Evolutionary conservation across 2,329 filamentous ascomycete species (phyloP), one percentile per base, ranked within the genome.

Genomic region (Beauveria caledonica): DNA sequence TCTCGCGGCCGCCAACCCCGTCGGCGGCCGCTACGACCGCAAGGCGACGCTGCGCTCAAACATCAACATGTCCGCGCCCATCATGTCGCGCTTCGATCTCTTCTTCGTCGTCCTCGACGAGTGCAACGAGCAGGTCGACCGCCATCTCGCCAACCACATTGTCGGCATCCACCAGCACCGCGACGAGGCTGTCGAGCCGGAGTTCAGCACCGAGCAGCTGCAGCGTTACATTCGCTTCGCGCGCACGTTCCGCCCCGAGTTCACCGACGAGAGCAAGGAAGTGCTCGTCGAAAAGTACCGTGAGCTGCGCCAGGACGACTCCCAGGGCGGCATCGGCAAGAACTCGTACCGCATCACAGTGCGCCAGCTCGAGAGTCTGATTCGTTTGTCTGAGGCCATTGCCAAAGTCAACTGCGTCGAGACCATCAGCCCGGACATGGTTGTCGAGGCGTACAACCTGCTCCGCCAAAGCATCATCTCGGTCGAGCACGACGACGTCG

Each of bases 291-390:
- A 90, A 70, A 92, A 91, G 71, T 99, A 99, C 81, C 96, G 97
- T 77, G 92, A 97, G 71, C 85, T 99, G 39, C 86, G 94, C 63
- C 86, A 90, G 40, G 92, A 97, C 70, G 94, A 99, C 69, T 89
- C 92, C 0, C 92, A 97, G 73, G 94, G 94, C 55, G 94, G 94
- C 36, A 86, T 96, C 54, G 94, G 94, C 62, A 85, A 91, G 69
- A 97, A 97, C 76, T 95, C 90, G 65, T 99, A 99, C 78, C 87
- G 94, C 62, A 99, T 99, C 72, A 99, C 94, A 0, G 94, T 99
- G 54, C 86, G 94, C 70, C 94, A 99, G 74, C 81, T 99, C 2
- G 94, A 99, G 76, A 93, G 88, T 70, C 86, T 99, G 82, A 97
- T 99, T 66, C 91, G 94, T 64, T 78, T 99, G 60, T 93, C 89